These are phyloP conservation scores for Prunus mongolica DNA, from an alignment of 306 rosid genomes.

Conservation along the genomic window DNA sequence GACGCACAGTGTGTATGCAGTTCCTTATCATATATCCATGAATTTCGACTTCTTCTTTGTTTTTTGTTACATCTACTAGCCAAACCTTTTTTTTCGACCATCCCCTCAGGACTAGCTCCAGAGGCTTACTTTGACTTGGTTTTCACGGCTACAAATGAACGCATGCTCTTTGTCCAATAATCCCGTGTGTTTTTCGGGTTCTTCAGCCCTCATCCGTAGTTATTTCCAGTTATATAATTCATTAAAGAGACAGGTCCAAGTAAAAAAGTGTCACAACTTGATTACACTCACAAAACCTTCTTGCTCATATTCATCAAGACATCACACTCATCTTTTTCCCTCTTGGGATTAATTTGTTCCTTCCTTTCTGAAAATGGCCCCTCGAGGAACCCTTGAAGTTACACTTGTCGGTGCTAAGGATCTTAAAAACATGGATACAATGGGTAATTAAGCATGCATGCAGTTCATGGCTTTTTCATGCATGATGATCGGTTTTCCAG, in stretches of 20 bases:
- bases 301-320: no score
- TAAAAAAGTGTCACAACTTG: background rate
- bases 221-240: background rate
- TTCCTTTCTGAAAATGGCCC: background rate
- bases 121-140: background rate
- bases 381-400: slow-evolving; percentile 11
- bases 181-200: background rate
- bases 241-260: background rate
- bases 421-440: background rate
- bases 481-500: background rate
- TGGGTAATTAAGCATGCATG: background rate
- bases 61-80: no score
- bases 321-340: background rate
- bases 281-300: background rate
- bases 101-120: background rate
- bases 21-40: no score
- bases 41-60: no score
- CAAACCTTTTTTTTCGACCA: no score
- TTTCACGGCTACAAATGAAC: background rate
- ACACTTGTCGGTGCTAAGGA: background rate
- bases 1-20: no score
- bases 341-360: background rate
- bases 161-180: background rate
- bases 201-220: background rate
- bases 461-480: background rate